Evolutionary conservation across 768 basidiomycete species (phyloP).

Genomic region (Erythrobasidium yunnanense): DNA sequence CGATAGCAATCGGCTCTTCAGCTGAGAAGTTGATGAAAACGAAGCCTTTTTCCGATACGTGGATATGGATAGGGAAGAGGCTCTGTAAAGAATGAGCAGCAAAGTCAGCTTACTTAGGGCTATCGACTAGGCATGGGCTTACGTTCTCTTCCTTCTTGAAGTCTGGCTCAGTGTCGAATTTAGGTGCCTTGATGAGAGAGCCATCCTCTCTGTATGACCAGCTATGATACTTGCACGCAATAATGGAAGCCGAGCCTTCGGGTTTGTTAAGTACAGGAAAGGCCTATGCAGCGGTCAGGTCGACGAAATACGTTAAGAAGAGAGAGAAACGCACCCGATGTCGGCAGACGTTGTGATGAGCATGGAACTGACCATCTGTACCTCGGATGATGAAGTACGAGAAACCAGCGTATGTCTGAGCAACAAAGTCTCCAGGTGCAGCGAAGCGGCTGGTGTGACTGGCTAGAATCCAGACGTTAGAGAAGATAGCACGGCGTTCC

Average conservation of each 20-base stretch:
- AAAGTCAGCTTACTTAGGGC: not conserved
- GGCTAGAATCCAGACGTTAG: slow-evolving; percentile 25
- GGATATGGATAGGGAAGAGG: slow-evolving; percentile 28
- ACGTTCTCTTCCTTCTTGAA: slow-evolving; percentile 27
- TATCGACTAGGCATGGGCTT: not conserved
- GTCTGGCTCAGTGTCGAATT: slow-evolving; percentile 28
- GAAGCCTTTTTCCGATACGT: slow-evolving; percentile 27
- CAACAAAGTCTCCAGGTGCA: slow-evolving; percentile 27
- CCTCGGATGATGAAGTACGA: slow-evolving; percentile 2
- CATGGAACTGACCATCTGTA: slow-evolving; percentile 8
- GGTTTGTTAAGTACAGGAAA: slow-evolving; percentile 28
- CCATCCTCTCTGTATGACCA: slow-evolving; percentile 27
- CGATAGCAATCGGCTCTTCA: slow-evolving; percentile 20
- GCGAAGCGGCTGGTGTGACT: slow-evolving; percentile 11
- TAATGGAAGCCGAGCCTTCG: not conserved
- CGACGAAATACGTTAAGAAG: not conserved
- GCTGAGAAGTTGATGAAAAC: slow-evolving; percentile 30
- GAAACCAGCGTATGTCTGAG: slow-evolving; percentile 15
- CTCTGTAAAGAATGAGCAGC: not conserved
- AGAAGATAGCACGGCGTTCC: slow-evolving; percentile 29
- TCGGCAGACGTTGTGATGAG: not conserved
- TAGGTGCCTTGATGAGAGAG: slow-evolving; percentile 29
- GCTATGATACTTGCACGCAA: slow-evolving; percentile 16
- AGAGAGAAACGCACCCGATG: not conserved
- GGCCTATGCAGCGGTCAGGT: not conserved